A percentile compares a stretch with the other conserved stretches of the same genome.
Conservation (phyloP, 169 alveolate species). For the Theileria annulata region DNA sequence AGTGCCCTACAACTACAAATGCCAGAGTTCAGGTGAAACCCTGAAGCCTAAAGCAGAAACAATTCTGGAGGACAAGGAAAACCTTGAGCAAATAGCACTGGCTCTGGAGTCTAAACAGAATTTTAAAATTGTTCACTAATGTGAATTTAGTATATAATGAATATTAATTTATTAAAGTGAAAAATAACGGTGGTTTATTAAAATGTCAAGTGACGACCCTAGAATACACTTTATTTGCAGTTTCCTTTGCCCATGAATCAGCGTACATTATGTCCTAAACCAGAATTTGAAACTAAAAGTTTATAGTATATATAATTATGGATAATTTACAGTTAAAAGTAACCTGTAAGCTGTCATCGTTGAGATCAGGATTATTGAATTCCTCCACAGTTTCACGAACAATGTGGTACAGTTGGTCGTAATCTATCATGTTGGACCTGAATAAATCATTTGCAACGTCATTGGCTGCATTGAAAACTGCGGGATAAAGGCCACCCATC, state of each 20-base stretch:
- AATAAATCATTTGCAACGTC: constrained; percentile 79
- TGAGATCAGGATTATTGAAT: constrained; percentile 15
- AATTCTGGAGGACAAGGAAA: constrained; percentile 10
- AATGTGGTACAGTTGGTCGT: constrained; percentile 27
- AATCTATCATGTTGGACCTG: constrained; percentile 59
- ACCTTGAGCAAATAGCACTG: constrained; percentile 28
- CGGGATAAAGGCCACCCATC: constrained; percentile 80
- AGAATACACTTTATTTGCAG: neutral
- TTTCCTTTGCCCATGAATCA: constrained; percentile 25
- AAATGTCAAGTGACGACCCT: no score
- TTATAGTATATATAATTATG: neutral
- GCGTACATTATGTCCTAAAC: constrained; percentile 23
- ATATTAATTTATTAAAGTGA: neutral
- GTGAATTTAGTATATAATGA: neutral
- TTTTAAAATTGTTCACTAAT: neutral
- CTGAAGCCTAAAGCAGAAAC: neutral
- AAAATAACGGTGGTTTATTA: no score
- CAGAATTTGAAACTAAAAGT: no score
- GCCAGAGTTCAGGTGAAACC: constrained; percentile 63
- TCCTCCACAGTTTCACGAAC: constrained; percentile 32
- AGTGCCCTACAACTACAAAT: constrained; percentile 50
- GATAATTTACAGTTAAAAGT: neutral
- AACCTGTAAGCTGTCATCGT: constrained; percentile 33
- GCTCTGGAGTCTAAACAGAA: constrained; percentile 35
- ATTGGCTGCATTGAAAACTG: constrained; percentile 84